Percentiles rank a stretch among this genome's conserved stretches.
These are phyloP conservation scores for Candida namnaoensis DNA, from an alignment of 805 yeast genomes.

Conservation along the genomic window DNA sequence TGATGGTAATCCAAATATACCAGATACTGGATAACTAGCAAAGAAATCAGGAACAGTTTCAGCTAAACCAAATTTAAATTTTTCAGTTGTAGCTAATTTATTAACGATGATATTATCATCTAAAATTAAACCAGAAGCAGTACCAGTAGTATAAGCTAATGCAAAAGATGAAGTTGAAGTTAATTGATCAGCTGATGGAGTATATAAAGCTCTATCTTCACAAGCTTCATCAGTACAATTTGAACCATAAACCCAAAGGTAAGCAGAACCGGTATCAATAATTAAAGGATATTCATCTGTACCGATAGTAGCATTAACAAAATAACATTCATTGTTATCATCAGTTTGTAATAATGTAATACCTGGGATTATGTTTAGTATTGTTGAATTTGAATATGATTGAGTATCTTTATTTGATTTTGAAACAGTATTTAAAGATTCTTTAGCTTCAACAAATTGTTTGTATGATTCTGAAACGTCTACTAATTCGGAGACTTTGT, in stretches of 20 bases:
- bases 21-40: conserved; percentile 42
- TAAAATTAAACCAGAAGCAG: conserved; percentile 40
- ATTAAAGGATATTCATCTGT: conserved; percentile 39
- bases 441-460: no score
- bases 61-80: conserved; percentile 48
- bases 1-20: conserved; percentile 53
- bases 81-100: conserved; percentile 22
- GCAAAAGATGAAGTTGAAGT: conserved; percentile 27
- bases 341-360: conserved; percentile 19
- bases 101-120: conserved; percentile 24
- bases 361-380: conserved; percentile 18
- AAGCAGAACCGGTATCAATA: conserved; percentile 59
- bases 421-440: not conserved
- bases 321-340: conserved; percentile 25
- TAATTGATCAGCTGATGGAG: conserved; percentile 11
- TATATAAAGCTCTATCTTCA: conserved; percentile 20
- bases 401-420: conserved; percentile 2
- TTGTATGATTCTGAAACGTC: not conserved
- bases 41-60: conserved; percentile 43
- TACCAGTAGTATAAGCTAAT: conserved; percentile 44
- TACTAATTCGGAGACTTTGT: not conserved
- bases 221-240: conserved; percentile 41
- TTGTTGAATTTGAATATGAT: conserved; percentile 1
- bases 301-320: conserved; percentile 29
- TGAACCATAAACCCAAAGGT: conserved; percentile 52